phyloP scores from a whole-genome alignment of 139 green algal genomes.

The Zygnema circumcarinatum region DNA sequence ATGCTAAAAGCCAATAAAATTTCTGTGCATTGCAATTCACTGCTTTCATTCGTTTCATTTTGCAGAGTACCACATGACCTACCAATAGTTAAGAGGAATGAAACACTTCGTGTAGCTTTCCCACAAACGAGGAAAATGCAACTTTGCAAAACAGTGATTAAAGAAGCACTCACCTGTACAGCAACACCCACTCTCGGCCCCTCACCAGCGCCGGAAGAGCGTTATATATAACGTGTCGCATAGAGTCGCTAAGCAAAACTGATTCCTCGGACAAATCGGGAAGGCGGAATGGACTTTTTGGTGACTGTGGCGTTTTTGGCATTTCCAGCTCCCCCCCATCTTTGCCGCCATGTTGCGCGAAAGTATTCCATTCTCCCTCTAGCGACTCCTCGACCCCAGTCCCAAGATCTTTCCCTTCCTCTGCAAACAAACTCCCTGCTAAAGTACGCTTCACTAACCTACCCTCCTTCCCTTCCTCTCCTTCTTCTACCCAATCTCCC shows the following conservation, averaged over 20 bases:
- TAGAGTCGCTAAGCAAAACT: constrained; percentile 28
- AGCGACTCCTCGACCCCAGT: constrained; percentile 13
- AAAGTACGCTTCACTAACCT: too few relatives aligned
- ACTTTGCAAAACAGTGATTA: background rate
- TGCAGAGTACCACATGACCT: background rate
- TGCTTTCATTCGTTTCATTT: too few relatives aligned
- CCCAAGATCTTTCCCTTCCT: constrained; percentile 14
- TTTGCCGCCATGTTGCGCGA: background rate
- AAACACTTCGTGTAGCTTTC: background rate
- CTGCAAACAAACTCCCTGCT: background rate
- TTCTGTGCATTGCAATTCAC: too few relatives aligned
- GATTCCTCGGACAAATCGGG: constrained; percentile 48
- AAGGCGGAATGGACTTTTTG: constrained; percentile 15
- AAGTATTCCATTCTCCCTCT: constrained; percentile 17
- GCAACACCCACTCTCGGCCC: constrained; percentile 47
- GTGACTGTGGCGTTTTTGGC: background rate
- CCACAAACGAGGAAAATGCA: background rate
- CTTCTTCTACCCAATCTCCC: too few relatives aligned
- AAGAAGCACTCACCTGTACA: constrained; percentile 59
- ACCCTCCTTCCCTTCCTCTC: too few relatives aligned
- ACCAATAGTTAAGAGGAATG: background rate
- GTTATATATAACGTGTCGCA: constrained; percentile 10
- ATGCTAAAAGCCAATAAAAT: background rate
- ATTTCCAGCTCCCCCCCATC: background rate
- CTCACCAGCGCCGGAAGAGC: constrained; percentile 34